Base-by-base conservation (phyloP, 257 asterid species). In the Ocimum tenuiflorum region DNA sequence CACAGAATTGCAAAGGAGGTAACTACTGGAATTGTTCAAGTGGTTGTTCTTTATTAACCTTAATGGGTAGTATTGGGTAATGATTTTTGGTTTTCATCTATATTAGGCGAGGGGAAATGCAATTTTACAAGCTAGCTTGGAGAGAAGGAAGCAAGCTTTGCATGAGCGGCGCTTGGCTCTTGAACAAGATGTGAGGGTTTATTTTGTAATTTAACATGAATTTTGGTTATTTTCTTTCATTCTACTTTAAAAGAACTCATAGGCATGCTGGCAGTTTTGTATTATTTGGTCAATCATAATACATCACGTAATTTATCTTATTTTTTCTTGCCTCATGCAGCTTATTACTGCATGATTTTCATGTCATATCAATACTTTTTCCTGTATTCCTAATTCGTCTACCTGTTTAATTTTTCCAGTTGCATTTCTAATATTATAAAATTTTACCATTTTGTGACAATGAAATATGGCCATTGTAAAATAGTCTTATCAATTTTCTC, bases 1-100 rank as follows among this genome's bases (percentile, higher is more conserved):
- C 95, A 83, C 74, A 85, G 95, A 75, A 91, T 91, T 59, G 96
- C 95, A 0, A 91, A 89, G 77, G 98, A 91, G 91, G 98, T 91
- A 77, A 62, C 38, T 27, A 38, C 20, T 66, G 8, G 62, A 24
- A 17, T 33, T 75, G 45, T 48, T 29, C 52, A 31, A 47, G 38
- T 48, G 63, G 60, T 23, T 67, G 29, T 67, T 36, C 9, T 66
- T 47, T 67, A 8, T 75, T 50, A 63, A 19, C 33, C 9, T 43
- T 55, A 35, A 19, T 23, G 48, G 55, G 33, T 58, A 27, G 42
- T 50, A 68, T 41, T 69, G 57, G 41, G 61, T 78, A 20, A 69
- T 33, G 63, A 19, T 14, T 49, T 63, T 45, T 46, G 45, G 58
- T 48, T 51, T 67, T 73, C 57, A 19, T 64, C 53, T 68, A 22